Evolutionary conservation across 2,329 filamentous ascomycete genomes (phyloP).

Genomic region (Paraconiothyrium brasiliense): DNA sequence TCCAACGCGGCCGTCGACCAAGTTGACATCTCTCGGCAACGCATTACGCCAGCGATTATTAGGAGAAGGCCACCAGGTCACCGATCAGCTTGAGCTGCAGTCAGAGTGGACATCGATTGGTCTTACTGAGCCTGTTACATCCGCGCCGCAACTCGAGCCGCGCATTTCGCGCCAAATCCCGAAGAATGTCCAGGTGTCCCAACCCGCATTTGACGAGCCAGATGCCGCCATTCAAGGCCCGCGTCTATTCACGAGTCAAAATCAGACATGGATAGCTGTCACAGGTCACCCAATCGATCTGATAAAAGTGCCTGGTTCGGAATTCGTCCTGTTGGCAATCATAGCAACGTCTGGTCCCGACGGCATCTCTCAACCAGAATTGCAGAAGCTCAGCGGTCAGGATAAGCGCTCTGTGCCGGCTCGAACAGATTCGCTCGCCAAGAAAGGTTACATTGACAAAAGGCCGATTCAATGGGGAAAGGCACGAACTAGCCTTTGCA

Average conservation of each 20-base stretch:
- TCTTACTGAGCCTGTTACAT: neutral
- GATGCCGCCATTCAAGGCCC: conserved; percentile 31
- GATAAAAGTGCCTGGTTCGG: conserved; percentile 61
- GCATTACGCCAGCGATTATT: conserved; percentile 32
- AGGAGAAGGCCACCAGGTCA: conserved; percentile 16
- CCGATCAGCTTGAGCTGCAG: neutral
- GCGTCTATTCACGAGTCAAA: conserved; percentile 58
- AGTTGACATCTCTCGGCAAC: conserved; percentile 27
- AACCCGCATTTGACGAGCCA: conserved; percentile 40
- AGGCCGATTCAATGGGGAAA: conserved; percentile 50
- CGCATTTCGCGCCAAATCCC: conserved; percentile 28
- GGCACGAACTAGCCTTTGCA: conserved; percentile 65
- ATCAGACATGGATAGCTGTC: conserved; percentile 68
- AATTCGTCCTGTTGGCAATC: conserved; percentile 67
- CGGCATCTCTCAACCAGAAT: conserved; percentile 67
- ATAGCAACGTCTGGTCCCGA: conserved; percentile 64
- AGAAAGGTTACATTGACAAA: conserved; percentile 71
- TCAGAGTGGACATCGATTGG: neutral
- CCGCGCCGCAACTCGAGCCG: neutral
- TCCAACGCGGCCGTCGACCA: conserved; percentile 21
- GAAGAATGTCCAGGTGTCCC: conserved; percentile 11
- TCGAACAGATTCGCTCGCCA: conserved; percentile 65
- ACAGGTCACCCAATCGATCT: conserved; percentile 68
- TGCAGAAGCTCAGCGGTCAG: conserved; percentile 65
- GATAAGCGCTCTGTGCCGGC: conserved; percentile 72